Evolutionary conservation across 2,329 filamentous ascomycete genomes (phyloP), one percentile per base, ranked within the genome.

Genomic region (Aureobasidium sp.): DNA sequence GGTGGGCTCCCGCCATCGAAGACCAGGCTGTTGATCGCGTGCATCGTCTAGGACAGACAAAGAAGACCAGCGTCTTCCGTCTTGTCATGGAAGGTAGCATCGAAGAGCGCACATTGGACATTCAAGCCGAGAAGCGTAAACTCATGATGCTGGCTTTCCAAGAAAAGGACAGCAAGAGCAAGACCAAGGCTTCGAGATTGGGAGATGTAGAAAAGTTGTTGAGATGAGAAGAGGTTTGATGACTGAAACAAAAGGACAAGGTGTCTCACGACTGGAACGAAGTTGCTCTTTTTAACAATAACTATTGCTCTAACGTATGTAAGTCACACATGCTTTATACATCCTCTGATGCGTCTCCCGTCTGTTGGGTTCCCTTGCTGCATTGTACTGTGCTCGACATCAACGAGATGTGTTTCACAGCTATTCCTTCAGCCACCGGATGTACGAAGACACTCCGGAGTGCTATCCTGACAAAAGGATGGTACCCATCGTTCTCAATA

Each of bases 1-100:
- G 90, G 91, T 96, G 91, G 88, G 90, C 91, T 1, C 91, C 91
- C 0, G 90, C 90, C 0, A 94, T 96, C 60, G 91, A 96, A 72
- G 90, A 95, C 66, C 91, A 96, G 70, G 92, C 92, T 3, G 81
- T 95, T 2, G 91, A 96, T 69, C 86, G 91, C 4, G 90, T 96
- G 7, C 89, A 96, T 70, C 82, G 91, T 0, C 79, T 96, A 0
- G 91, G 91, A 0, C 92, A 96, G 75, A 92, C 81, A 64, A 82
- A 88, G 38, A 81, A 86, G 63, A 91, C 87, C 0, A 91, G 84
- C 1, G 86, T 95, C 1, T 94, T 90, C 79, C 79, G 90, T 49
- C 77, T 96, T 10, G 83, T 96, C 1, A 87, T 95, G 75, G 88
- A 95, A 66, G 82, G 79, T 0, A 88, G 83, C 8, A 84, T 96